Conservation (phyloP, 768 basidiomycete species). For the Tricholoma sp. region DNA sequence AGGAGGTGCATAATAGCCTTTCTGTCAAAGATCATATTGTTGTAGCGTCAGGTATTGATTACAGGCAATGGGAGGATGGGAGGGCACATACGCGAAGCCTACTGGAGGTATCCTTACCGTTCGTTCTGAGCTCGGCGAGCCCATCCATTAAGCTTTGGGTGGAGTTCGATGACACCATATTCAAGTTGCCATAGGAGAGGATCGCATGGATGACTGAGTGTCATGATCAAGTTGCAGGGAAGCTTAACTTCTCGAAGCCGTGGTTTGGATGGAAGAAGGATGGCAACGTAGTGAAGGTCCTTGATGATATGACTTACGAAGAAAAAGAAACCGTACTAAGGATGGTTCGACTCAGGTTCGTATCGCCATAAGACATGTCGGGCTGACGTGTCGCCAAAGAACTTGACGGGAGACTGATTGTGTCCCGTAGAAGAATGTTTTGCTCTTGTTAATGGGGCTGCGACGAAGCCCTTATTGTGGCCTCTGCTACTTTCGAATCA, state of each 20-base stretch:
- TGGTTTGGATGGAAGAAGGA: no score
- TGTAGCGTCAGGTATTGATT: constrained; percentile 86
- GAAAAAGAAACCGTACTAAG: constrained; percentile 90
- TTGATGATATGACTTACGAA: constrained; percentile 98
- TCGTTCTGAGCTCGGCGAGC: constrained; percentile 95
- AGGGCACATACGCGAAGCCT: constrained; percentile 89
- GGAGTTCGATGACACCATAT: constrained; percentile 96
- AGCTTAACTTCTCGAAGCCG: constrained; percentile 89
- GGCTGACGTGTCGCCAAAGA: constrained; percentile 88
- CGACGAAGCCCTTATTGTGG: constrained; percentile 77
- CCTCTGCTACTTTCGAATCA: constrained; percentile 70
- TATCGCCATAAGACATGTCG: constrained; percentile 86
- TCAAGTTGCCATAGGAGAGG: constrained; percentile 93
- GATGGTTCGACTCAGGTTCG: constrained; percentile 93
- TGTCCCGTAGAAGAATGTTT: constrained; percentile 94
- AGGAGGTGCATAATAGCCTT: constrained; percentile 93
- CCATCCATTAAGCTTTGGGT: constrained; percentile 99
- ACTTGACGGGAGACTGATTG: constrained; percentile 95
- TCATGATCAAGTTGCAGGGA: constrained; percentile 83
- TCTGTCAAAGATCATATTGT: constrained; percentile 97
- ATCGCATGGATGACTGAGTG: constrained; percentile 81
- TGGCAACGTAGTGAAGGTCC: constrained; percentile 74
- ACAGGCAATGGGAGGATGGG: constrained; percentile 89
- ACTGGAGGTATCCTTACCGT: constrained; percentile 97
- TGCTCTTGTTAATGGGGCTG: constrained; percentile 77